Conservation (phyloP, 208 protist genomes). For the Acanthamoeba culbertsoni region DNA sequence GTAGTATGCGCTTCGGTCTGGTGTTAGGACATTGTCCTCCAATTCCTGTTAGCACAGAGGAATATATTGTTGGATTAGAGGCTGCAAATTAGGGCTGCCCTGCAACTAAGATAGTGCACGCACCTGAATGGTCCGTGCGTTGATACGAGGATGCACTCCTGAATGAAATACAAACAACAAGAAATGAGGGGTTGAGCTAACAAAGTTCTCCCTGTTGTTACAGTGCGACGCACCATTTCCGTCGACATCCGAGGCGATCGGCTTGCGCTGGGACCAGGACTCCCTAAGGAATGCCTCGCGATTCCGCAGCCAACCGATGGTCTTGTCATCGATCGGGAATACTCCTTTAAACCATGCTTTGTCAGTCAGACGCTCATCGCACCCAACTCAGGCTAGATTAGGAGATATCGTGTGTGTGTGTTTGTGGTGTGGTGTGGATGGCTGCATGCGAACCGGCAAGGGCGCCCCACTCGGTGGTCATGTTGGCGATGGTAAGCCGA, state of each 20-base stretch:
- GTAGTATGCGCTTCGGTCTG: slow-evolving; percentile 70
- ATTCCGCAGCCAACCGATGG: slow-evolving; percentile 72
- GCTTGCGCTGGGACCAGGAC: not conserved
- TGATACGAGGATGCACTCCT: not conserved
- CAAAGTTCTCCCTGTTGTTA: too few relatives aligned
- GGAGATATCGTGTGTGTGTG: not conserved
- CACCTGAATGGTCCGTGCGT: not conserved
- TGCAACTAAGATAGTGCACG: too few relatives aligned
- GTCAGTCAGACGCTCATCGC: not conserved
- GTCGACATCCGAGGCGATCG: not conserved
- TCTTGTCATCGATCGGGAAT: slow-evolving; percentile 78
- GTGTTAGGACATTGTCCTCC: not conserved
- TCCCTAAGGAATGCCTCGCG: not conserved
- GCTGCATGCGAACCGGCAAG: slow-evolving; percentile 37
- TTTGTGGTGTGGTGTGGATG: not conserved
- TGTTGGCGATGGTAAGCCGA: slow-evolving; percentile 84
- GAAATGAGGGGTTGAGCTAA: not conserved
- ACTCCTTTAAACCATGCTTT: slow-evolving; percentile 57
- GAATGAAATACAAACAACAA: not conserved
- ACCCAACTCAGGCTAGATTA: not conserved
- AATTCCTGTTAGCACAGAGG: not conserved
- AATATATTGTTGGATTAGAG: too few relatives aligned
- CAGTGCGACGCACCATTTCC: not conserved
- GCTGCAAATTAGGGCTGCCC: too few relatives aligned
- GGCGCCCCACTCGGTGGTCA: slow-evolving; percentile 86